Evolutionary conservation across 345 rosid genomes (phyloP).

Genomic region (Eucalyptus sideroxylon): DNA sequence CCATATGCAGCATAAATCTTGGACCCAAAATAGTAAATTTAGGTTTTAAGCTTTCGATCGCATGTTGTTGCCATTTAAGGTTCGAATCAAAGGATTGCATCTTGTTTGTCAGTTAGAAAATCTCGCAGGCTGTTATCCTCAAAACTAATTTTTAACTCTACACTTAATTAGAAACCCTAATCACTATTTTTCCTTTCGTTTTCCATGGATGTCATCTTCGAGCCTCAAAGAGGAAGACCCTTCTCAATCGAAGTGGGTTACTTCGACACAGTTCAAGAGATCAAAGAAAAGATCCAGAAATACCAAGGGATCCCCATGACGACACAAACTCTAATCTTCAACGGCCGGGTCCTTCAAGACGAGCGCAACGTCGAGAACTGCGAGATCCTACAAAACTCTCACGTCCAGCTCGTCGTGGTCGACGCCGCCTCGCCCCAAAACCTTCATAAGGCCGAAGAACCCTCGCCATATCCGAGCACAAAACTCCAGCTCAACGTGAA

Average conservation of each 20-base stretch:
- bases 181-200: background rate
- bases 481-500: slow-evolving; percentile 21
- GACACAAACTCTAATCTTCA: slow-evolving; percentile 53
- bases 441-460: slow-evolving; percentile 6
- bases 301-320: slow-evolving; percentile 44
- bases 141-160: background rate
- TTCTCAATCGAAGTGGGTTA: slow-evolving; percentile 75
- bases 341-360: slow-evolving; percentile 54
- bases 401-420: slow-evolving; percentile 35
- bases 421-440: slow-evolving; percentile 1
- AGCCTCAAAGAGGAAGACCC: slow-evolving; percentile 28
- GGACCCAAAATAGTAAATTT: background rate
- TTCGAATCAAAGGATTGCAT: background rate
- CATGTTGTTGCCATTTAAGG: background rate
- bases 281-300: slow-evolving; percentile 65
- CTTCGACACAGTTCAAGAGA: slow-evolving; percentile 62
- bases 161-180: background rate
- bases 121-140: background rate
- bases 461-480: background rate
- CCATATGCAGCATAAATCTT: background rate
- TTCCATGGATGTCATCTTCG: slow-evolving; percentile 59
- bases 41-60: background rate
- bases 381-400: slow-evolving; percentile 49
- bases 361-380: slow-evolving; percentile 43
- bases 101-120: background rate